Evolutionary conservation across 495 filamentous ascomycete genomes (phyloP).

Genomic region (Penicillium turbatum): DNA sequence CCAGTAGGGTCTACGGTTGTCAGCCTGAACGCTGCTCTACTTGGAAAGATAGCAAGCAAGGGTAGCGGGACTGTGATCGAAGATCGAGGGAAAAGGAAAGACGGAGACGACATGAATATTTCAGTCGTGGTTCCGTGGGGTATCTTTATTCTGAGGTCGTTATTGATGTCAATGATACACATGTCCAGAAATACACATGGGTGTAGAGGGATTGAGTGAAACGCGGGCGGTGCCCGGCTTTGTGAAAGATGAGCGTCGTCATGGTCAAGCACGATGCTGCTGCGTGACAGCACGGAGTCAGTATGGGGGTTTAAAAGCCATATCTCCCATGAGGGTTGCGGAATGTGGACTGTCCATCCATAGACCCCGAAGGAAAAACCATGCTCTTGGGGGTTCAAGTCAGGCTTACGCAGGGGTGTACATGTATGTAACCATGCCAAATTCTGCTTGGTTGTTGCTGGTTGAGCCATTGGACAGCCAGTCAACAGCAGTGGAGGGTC

Average conservation of each 20-base stretch:
- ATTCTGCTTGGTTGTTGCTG: neutral
- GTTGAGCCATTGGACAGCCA: neutral
- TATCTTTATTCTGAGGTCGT: conserved; percentile 10
- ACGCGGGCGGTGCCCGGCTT: neutral
- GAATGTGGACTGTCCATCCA: neutral
- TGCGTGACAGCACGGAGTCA: neutral
- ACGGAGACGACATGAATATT: neutral
- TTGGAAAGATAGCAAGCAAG: neutral
- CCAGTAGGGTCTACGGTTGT: conserved; percentile 1
- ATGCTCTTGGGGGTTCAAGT: neutral
- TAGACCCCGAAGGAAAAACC: neutral
- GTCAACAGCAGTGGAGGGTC: neutral
- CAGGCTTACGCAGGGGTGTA: neutral
- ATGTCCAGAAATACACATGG: neutral
- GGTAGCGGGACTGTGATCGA: neutral
- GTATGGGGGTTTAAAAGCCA: neutral
- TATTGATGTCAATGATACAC: conserved; percentile 2
- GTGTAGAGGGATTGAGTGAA: neutral
- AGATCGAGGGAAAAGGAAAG: neutral
- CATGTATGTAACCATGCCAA: neutral
- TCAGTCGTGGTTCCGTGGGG: conserved; percentile 4
- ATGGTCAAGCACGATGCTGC: neutral
- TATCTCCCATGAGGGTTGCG: conserved; percentile 1
- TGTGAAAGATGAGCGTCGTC: neutral
- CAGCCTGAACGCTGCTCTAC: neutral